phyloP scores from a whole-genome alignment of 129 eudicot species.

The Artemisia argyi region DNA sequence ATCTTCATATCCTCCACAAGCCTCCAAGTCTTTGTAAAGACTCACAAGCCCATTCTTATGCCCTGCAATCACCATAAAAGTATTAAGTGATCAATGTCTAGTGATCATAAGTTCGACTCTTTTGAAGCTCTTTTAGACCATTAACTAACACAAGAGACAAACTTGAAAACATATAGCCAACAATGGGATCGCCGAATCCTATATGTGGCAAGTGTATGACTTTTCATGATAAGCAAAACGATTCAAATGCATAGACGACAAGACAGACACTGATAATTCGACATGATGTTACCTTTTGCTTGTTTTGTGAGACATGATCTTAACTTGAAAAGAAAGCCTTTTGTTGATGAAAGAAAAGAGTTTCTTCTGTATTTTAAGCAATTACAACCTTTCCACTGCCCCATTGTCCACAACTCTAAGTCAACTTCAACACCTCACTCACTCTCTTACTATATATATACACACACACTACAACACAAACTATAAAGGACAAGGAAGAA shows the following conservation, averaged over 20 bases:
- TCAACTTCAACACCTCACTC: conserved; percentile 31
- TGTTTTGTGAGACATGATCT: conserved; percentile 51
- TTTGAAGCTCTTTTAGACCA: too few relatives aligned
- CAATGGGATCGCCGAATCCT: too few relatives aligned
- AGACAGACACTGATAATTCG: not conserved
- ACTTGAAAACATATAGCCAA: not conserved
- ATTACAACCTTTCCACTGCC: conserved; percentile 47
- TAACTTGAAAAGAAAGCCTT: conserved; percentile 42
- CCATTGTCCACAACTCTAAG: conserved; percentile 44
- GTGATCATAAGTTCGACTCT: not conserved
- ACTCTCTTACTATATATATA: not conserved
- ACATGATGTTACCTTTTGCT: conserved; percentile 43
- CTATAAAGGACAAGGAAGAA: conserved; percentile 37
- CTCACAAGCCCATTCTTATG: conserved; percentile 48
- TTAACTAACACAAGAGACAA: not conserved
- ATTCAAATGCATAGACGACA: not conserved
- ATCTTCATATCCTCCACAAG: conserved; percentile 71
- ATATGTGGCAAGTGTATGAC: too few relatives aligned
- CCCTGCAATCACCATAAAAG: conserved; percentile 28
- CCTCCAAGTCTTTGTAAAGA: conserved; percentile 78
- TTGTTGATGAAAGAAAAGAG: conserved; percentile 47
- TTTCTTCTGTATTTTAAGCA: conserved; percentile 46
- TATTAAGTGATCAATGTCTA: not conserved
- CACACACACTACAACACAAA: conserved; percentile 37
- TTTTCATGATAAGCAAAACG: not conserved